Conservation (phyloP, 2,329 filamentous ascomycete genomes). For the Chaetothyriales sp. region DNA sequence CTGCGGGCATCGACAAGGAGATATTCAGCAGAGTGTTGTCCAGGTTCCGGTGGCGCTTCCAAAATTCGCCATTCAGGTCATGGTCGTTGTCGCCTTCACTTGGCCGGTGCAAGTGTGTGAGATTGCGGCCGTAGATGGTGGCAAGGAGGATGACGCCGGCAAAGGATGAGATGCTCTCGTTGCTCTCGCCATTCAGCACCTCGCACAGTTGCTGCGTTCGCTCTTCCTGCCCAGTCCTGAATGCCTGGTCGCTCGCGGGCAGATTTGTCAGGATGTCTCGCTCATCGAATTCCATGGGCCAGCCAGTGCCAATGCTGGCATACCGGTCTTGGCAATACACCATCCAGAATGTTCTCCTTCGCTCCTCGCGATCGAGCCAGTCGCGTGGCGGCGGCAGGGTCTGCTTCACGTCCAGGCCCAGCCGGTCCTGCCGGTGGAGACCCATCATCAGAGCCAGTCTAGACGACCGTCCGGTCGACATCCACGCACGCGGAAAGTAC, state of each 20-base stretch:
- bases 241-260: constrained; percentile 72
- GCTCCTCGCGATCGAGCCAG: constrained; percentile 87
- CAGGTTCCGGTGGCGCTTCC: constrained; percentile 80
- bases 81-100: constrained; percentile 67
- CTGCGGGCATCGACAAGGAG: constrained; percentile 64
- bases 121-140: constrained; percentile 79
- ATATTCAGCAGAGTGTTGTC: constrained; percentile 86
- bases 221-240: constrained; percentile 63
- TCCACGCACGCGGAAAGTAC: constrained; percentile 92
- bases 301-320: constrained; percentile 88
- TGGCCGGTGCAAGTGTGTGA: constrained; percentile 80
- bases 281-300: constrained; percentile 92
- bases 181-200: constrained; percentile 54
- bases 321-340: constrained; percentile 82
- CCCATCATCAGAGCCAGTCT: constrained; percentile 85
- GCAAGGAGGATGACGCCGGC: constrained; percentile 72
- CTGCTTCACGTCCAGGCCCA: constrained; percentile 79
- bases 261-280: constrained; percentile 77
- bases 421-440: constrained; percentile 71
- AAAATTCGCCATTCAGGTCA: constrained; percentile 86
- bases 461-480: constrained; percentile 72
- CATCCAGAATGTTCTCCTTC: constrained; percentile 89
- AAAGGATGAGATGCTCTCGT: constrained; percentile 60
- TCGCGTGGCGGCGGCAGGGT: constrained; percentile 74
- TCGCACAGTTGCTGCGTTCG: constrained; percentile 51